Conservation (phyloP, 2,329 filamentous ascomycete genomes). For the Penicillium frequentans region DNA sequence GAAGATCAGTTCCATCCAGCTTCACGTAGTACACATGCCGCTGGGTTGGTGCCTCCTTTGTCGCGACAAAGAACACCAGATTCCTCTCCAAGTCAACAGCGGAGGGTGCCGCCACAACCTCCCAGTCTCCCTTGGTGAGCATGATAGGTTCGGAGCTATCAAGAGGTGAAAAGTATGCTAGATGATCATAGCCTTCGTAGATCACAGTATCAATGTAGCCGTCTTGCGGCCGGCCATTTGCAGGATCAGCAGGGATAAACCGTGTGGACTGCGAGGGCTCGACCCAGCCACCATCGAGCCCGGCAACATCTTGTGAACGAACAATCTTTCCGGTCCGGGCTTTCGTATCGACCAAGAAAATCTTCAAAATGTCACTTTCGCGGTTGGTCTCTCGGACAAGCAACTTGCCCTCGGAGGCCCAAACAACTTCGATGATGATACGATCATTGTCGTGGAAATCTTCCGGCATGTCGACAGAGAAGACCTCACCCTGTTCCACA, state of each 20-base stretch:
- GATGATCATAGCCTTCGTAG: conserved; percentile 80
- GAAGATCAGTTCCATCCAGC: conserved; percentile 73
- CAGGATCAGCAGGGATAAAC: conserved; percentile 80
- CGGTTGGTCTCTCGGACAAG: conserved; percentile 91
- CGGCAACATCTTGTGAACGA: conserved; percentile 73
- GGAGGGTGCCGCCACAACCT: conserved; percentile 82
- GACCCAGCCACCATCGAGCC: conserved; percentile 95
- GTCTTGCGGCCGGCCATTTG: conserved; percentile 73
- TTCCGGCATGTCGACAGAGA: conserved; percentile 73
- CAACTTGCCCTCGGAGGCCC: conserved; percentile 78
- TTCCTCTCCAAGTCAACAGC: conserved; percentile 82
- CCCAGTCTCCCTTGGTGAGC: conserved; percentile 88
- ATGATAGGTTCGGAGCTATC: conserved; percentile 79
- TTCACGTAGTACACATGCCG: conserved; percentile 89
- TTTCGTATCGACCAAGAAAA: conserved; percentile 79
- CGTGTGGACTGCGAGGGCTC: conserved; percentile 85
- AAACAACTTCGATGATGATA: conserved; percentile 89
- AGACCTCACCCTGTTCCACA: conserved; percentile 71
- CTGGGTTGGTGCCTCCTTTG: conserved; percentile 83
- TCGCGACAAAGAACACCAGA: conserved; percentile 85
- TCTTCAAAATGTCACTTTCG: conserved; percentile 85
- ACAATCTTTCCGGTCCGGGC: conserved; percentile 74
- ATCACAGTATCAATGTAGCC: conserved; percentile 93
- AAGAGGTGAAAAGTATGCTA: conserved; percentile 89
- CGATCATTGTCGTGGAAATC: conserved; percentile 80